Base-by-base conservation (phyloP, 2,329 filamentous ascomycete species). In the Hymenoscyphus albidus region DNA sequence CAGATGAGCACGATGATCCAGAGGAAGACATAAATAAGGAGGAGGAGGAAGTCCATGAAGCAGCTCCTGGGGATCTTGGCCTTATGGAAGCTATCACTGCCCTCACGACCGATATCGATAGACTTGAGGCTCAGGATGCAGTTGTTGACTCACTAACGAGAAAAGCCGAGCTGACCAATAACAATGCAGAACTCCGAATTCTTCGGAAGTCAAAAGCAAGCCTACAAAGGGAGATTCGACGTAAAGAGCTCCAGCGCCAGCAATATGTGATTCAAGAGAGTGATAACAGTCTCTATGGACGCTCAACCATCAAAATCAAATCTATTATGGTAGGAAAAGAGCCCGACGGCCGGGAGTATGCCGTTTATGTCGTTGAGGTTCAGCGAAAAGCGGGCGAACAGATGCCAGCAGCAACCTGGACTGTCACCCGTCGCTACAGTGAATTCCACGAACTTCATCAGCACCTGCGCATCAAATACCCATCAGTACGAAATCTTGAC, bases 251-350 rank as follows among this genome's bases (percentile, higher is more conserved):
- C 73, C 95, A 99, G 76, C 86, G 93, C 61, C 95, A 97, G 76
- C 96, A 99, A 75, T 99, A 99, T 72, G 92, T 96, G 57, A 88
- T 98, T 7, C 95, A 99, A 77, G 95, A 99, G 77, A 97, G 93
- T 74, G 96, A 99, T 76, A 99, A 97, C 76, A 97, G 93, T 76
- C 82, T 99, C 31, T 98, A 96, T 73, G 95, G 95, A 2, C 90
- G 94, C 18, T 94, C 95, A 2, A 92, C 88, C 0, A 87, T 98
- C 71, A 90, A 86, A 71, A 97, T 99, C 75, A 95, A 95, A 74
- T 92, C 91, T 0, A 93, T 97, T 62, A 92, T 97, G 78, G 92
- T 97, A 14, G 94, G 93, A 5, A 89, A 88, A 67, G 95, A 98
- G 69, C 90, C 94, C 35, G 93, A 97, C 72, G 94, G 94, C 6